Percentiles rank a stretch among this genome's conserved stretches.
phyloP scores from a whole-genome alignment of 2,329 filamentous ascomycete genomes.

The Bipolaris oryzae region DNA sequence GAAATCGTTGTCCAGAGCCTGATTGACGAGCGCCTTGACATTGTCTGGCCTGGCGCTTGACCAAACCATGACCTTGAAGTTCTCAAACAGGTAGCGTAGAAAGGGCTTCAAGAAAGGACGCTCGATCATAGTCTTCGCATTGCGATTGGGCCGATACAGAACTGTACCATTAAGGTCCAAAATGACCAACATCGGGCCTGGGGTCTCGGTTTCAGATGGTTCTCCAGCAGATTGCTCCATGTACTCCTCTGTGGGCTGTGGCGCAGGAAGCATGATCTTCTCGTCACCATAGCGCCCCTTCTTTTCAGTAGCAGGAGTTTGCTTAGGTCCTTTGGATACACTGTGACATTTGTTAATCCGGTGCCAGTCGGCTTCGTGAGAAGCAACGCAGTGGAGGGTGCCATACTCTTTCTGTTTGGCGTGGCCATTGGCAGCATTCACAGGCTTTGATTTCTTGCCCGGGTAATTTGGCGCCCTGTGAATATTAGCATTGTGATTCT shows the following conservation, averaged over 20 bases:
- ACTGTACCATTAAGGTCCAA: conserved; percentile 95
- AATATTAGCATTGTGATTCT: conserved; percentile 22
- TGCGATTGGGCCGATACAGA: conserved; percentile 68
- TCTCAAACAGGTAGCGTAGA: conserved; percentile 72
- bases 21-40: conserved; percentile 69
- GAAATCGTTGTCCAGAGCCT: conserved; percentile 65
- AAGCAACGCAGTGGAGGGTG: conserved; percentile 17
- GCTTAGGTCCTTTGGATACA: conserved; percentile 5
- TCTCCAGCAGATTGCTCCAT: conserved; percentile 58
- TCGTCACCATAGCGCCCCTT: conserved; percentile 27
- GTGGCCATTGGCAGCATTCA: conserved; percentile 17
- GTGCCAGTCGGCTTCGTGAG: conserved; percentile 1
- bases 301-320: conserved; percentile 11
- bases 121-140: conserved; percentile 60
- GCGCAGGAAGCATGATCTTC: conserved; percentile 55
- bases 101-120: conserved; percentile 74
- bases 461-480: conserved; percentile 25
- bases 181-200: conserved; percentile 75
- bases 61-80: conserved; percentile 86
- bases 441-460: conserved; percentile 21
- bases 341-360: conserved; percentile 35
- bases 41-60: conserved; percentile 81
- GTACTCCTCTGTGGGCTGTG: conserved; percentile 66
- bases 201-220: conserved; percentile 44
- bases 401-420: conserved; percentile 28